Evolutionary conservation across 768 basidiomycete species (phyloP), one percentile per base, ranked within the genome.

Genomic region (Floccularia luteovirens): DNA sequence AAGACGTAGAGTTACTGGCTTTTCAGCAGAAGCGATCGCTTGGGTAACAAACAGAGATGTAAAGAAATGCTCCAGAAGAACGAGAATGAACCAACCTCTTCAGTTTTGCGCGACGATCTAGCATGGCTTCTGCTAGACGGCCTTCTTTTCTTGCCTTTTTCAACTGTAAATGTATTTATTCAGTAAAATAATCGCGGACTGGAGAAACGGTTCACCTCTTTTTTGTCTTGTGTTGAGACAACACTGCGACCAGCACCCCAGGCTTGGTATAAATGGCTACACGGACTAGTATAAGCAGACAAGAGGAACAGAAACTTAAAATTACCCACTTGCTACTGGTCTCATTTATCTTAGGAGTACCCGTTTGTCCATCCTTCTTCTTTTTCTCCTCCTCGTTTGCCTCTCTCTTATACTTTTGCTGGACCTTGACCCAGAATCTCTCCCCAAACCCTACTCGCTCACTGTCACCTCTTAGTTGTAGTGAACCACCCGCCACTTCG

Each of bases 371-470:
- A 32, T 81, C 77, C 48, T 77, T 77, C 56, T 75, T 72, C 61
- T 82, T 81, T 61, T 79, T 78, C 55, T 86, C 82, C 57, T 87
- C 84, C 52, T 83, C 81, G 24, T 77, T 64, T 10, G 82, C 88
- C 56, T 93, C 90, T 53, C 75, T 75, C 66, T 90, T 82, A 61
- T 88, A 93, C 54, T 89, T 89, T 62, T 70, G 78, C 63, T 96
- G 91, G 13, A 94, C 78, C 63, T 89, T 89, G 42, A 92, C 75
- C 77, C 80, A 86, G 57, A 91, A 96, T 10, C 88, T 72, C 54
- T 94, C 90, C 34, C 71, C 66, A 53, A 91, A 91, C 3, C 87
- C 90, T 20, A 90, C 82, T 47, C 80, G 79, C 39, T 91, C 88
- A 47, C 79, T 83, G 54, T 96, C 91, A 7, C 84, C 89, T 39